Percentiles rank a stretch among this genome's conserved stretches.
Evolutionary conservation across 2,329 filamentous ascomycete genomes (phyloP).

Genomic region (Botryosphaeria agaves): DNA sequence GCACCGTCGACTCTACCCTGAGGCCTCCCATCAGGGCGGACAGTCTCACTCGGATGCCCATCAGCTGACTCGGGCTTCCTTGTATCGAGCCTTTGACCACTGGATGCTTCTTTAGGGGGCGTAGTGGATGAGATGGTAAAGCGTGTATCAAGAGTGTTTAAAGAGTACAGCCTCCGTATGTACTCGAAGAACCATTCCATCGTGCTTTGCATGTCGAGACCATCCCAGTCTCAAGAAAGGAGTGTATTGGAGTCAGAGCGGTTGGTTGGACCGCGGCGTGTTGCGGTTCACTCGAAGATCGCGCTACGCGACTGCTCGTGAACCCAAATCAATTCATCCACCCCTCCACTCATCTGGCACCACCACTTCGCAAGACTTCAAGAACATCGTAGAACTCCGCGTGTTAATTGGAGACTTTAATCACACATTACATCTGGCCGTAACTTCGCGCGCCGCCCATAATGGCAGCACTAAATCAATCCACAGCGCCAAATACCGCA

Average conservation of each 20-base stretch:
- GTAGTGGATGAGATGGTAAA: slow-evolving; percentile 55
- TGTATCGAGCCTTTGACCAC: slow-evolving; percentile 14
- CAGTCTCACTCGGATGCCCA: slow-evolving; percentile 7
- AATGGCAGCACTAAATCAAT: no score
- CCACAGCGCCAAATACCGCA: no score
- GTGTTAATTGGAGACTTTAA: no score
- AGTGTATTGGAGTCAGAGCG: not conserved
- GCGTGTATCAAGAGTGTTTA: slow-evolving; percentile 52
- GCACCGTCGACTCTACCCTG: slow-evolving; percentile 17
- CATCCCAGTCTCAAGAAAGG: not conserved
- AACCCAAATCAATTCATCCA: no score
- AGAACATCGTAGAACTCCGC: no score
- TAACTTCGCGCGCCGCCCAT: no score
- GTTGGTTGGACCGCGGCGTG: no score
- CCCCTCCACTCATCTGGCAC: no score
- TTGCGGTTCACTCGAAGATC: no score
- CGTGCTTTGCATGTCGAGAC: not conserved
- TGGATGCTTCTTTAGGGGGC: slow-evolving; percentile 31
- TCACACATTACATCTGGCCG: no score
- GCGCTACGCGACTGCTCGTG: no score
- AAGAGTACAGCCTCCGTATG: slow-evolving; percentile 39
- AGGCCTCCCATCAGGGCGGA: slow-evolving; percentile 9
- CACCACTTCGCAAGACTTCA: no score
- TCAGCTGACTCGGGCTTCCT: slow-evolving; percentile 7
- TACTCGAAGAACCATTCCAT: slow-evolving; percentile 13